A percentile compares a stretch with the other conserved stretches of the same genome.
phyloP scores from a whole-genome alignment of 2,329 filamentous ascomycete genomes.

The Trichoderma simmonsii region DNA sequence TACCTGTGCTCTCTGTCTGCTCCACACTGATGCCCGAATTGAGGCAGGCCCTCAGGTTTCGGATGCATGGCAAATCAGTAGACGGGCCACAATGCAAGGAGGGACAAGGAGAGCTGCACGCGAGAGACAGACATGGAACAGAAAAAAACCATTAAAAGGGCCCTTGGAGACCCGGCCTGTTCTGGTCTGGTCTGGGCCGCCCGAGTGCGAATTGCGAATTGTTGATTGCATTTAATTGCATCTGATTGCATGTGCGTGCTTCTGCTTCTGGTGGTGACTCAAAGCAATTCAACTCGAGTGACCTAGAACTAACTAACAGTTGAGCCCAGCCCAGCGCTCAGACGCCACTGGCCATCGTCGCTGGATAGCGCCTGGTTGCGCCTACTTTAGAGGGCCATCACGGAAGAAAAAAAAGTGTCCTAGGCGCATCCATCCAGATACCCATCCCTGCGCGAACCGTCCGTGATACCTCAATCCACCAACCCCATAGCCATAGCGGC shows the following conservation, averaged over 20 bases:
- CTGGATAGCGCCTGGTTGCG: conserved; percentile 8
- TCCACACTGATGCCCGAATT: not conserved
- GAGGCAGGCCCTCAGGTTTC: conserved; percentile 14
- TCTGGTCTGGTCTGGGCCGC: not conserved
- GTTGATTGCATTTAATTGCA: not conserved
- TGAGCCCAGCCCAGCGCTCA: not conserved
- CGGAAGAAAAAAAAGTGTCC: conserved; percentile 19
- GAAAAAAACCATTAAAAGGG: not conserved
- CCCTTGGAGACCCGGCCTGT: not conserved
- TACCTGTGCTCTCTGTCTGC: not conserved
- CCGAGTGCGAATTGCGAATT: not conserved
- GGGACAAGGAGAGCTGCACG: not conserved
- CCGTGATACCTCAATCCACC: conserved; percentile 5
- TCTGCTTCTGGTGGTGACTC: not conserved
- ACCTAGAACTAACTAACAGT: not conserved
- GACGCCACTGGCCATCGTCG: not conserved
- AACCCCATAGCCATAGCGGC: not conserved
- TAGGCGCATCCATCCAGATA: conserved; percentile 15
- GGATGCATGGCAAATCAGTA: conserved; percentile 8
- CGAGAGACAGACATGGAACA: not conserved
- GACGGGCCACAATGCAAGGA: conserved; percentile 11
- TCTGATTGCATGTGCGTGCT: not conserved
- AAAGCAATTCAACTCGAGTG: not conserved
- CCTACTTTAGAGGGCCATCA: conserved; percentile 17
- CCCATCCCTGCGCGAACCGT: conserved; percentile 11